Base-by-base conservation (phyloP, 306 rosid genomes). In the Amphicarpaea edgeworthii region DNA sequence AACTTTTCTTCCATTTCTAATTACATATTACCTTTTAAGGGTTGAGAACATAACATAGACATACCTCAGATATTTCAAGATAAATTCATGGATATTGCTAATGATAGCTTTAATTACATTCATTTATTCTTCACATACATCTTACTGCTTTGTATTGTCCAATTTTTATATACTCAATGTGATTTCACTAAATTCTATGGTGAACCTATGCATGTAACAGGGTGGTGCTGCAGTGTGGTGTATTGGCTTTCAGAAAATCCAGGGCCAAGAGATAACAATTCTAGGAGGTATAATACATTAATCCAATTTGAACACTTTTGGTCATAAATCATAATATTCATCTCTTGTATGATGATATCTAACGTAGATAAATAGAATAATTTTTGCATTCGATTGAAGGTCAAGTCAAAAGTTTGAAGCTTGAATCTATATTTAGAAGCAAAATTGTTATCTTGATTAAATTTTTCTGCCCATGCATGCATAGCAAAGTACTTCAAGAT, bases 181-280 rank as follows among this genome's bases (percentile, higher is more conserved):
- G 53, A 15, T 77, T 61, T 85, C 84, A 21, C 65, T 57, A 40
- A 76, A 34, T 63, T 32, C 65, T 66, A 14, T 55, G 69, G 70
- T 70, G 32, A 73, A 76, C 41, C 72, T 59, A 49, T 78, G 46
- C 57, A 9, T 83, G 20, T 64, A 79, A 26, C 93, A 96, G 99
- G 90, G 85, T 23, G 85, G 87, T 12, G 83, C 82, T 78, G 75
- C 93, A 57, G 86, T 90, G 58, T 95, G 99, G 99, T 95, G 99
- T 84, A 80, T 95, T 76, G 99, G 99, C 57, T 84, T 96, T 67
- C 99, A 92, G 85, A 88, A 92, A 86, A 77, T 87, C 53, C 86
- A 86, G 66, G 98, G 98, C 67, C 96, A 91, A 64, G 89, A 70
- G 16, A 77, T 86, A 59, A 96, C 99, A 77, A 96, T 96, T 82